Evolutionary conservation across 805 yeast species (phyloP).

Genomic region (Yarrowia keelungensis): DNA sequence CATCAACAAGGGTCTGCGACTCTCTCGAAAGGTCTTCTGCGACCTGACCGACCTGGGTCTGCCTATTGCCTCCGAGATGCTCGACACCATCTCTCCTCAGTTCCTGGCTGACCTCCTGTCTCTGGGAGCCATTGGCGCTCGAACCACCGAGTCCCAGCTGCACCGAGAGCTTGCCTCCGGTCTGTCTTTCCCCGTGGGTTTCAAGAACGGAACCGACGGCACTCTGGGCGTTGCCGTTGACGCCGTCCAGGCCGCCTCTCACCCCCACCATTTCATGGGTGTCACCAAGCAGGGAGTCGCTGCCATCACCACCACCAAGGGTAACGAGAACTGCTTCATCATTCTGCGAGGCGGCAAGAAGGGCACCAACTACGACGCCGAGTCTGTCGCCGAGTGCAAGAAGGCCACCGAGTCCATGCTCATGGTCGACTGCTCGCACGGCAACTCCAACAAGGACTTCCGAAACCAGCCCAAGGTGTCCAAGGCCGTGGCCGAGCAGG

Average conservation of each 20-base stretch:
- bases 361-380: slow-evolving; percentile 90
- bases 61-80: slow-evolving; percentile 97
- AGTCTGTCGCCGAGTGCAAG: slow-evolving; percentile 77
- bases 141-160: slow-evolving; percentile 97
- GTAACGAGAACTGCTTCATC: slow-evolving; percentile 92
- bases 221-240: slow-evolving; percentile 90
- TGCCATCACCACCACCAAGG: slow-evolving; percentile 94
- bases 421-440: slow-evolving; percentile 99
- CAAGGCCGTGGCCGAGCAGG: slow-evolving; percentile 78
- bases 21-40: slow-evolving; percentile 83
- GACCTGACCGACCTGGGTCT: slow-evolving; percentile 79
- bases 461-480: slow-evolving; percentile 96
- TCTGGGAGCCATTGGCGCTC: slow-evolving; percentile 98
- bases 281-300: slow-evolving; percentile 97
- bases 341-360: slow-evolving; percentile 95
- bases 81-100: slow-evolving; percentile 97
- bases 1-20: slow-evolving; percentile 91
- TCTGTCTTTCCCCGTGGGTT: slow-evolving; percentile 97
- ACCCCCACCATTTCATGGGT: slow-evolving; percentile 94
- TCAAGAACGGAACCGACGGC: slow-evolving; percentile 99
- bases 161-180: slow-evolving; percentile 98
- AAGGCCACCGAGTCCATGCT: slow-evolving; percentile 59
- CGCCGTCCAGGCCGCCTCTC: slow-evolving; percentile 90
- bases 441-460: slow-evolving; percentile 93
- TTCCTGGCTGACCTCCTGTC: slow-evolving; percentile 88